Evolutionary conservation across 116 monocot genomes (phyloP).

Genomic region (Zostera marina): DNA sequence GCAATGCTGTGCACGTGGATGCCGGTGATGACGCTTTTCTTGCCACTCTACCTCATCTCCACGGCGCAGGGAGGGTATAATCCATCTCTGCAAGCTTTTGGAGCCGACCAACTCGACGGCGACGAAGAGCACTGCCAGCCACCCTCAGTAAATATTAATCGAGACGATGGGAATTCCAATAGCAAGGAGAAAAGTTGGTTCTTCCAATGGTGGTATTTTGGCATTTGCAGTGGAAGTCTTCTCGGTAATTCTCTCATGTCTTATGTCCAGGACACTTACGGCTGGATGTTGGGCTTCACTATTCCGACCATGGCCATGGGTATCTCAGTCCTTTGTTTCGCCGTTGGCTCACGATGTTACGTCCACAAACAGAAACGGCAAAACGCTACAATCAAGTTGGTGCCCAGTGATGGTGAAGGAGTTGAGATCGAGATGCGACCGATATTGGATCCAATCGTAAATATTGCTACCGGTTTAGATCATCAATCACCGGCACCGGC

Average conservation of each 20-base stretch:
- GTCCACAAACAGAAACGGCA: slow-evolving; percentile 16
- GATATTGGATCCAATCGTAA: too few species aligned
- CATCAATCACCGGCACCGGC: too few species aligned
- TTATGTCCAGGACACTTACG: slow-evolving; percentile 65
- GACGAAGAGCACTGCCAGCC: slow-evolving; percentile 13
- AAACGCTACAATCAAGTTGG: not conserved
- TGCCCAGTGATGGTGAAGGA: slow-evolving; percentile 12
- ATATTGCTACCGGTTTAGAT: too few species aligned
- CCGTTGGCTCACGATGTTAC: slow-evolving; percentile 30
- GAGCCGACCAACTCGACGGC: slow-evolving; percentile 59
- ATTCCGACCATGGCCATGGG: slow-evolving; percentile 61
- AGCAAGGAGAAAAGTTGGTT: slow-evolving; percentile 52
- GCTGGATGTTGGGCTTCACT: slow-evolving; percentile 73
- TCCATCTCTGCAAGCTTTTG: slow-evolving; percentile 90
- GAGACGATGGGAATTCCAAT: slow-evolving; percentile 14
- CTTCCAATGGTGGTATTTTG: slow-evolving; percentile 99
- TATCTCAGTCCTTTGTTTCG: slow-evolving; percentile 36
- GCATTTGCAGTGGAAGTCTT: slow-evolving; percentile 73
- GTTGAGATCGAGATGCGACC: slow-evolving; percentile 10
- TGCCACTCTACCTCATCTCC: slow-evolving; percentile 84
- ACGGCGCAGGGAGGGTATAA: slow-evolving; percentile 80
- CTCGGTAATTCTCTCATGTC: slow-evolving; percentile 68
- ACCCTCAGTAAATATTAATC: not conserved
- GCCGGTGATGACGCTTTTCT: slow-evolving; percentile 45
- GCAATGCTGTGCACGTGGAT: slow-evolving; percentile 40